Evolutionary conservation across 768 basidiomycete genomes (phyloP).

Genomic region (Suillus cothurnatus): DNA sequence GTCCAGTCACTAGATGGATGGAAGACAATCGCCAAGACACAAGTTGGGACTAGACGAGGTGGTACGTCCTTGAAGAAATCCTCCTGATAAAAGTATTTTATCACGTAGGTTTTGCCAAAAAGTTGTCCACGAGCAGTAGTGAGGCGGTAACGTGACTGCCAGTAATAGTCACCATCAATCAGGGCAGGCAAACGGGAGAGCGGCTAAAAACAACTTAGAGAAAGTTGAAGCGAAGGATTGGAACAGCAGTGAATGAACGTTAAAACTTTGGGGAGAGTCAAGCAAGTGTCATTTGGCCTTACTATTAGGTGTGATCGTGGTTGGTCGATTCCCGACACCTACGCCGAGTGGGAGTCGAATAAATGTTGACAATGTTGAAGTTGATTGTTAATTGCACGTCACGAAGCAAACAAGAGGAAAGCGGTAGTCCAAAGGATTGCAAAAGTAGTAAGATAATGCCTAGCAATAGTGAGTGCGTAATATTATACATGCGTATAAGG

Average conservation of each 20-base stretch:
- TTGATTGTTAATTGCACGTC: neutral
- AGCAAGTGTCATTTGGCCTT: too few species aligned
- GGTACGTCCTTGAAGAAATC: conserved; percentile 61
- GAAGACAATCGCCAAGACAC: neutral
- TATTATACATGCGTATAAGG: neutral
- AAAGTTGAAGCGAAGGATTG: conserved; percentile 15
- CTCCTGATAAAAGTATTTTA: conserved; percentile 44
- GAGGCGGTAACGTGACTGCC: conserved; percentile 31
- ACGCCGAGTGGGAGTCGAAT: too few species aligned
- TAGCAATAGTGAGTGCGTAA: neutral
- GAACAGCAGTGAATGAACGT: neutral
- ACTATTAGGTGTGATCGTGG: too few species aligned
- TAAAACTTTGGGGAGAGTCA: neutral
- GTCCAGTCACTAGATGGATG: conserved; percentile 58
- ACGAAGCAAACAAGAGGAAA: neutral
- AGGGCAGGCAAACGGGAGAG: conserved; percentile 37
- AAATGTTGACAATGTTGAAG: neutral
- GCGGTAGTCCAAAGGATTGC: too few species aligned
- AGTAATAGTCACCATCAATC: conserved; percentile 34
- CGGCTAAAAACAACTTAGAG: conserved; percentile 31
- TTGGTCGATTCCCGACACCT: too few species aligned
- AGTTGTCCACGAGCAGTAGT: conserved; percentile 19
- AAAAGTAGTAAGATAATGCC: too few species aligned
- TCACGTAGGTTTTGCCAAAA: conserved; percentile 33
- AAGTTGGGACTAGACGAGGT: neutral